Conservation (phyloP, 2,329 filamentous ascomycete genomes). For the Aspergillus brunneoviolaceus region DNA sequence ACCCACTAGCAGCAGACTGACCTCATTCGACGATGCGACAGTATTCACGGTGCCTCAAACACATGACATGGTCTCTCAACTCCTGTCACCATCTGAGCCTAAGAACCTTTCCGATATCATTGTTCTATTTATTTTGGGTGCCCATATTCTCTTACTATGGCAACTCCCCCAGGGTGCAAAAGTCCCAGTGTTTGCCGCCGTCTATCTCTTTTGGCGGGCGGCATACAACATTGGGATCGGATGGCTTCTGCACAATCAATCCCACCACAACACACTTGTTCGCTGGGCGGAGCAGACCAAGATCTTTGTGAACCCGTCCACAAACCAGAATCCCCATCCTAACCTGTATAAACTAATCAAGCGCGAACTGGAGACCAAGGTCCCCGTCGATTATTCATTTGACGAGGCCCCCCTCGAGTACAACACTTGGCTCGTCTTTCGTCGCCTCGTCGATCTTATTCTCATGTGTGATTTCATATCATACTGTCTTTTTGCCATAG, state of each 20-base stretch:
- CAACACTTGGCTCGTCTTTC: constrained; percentile 98
- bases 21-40: constrained; percentile 38
- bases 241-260: constrained; percentile 83
- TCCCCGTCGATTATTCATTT: constrained; percentile 89
- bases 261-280: constrained; percentile 80
- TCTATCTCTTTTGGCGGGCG: constrained; percentile 90
- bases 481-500: constrained; percentile 92
- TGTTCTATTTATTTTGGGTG: constrained; percentile 74
- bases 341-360: constrained; percentile 82
- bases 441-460: constrained; percentile 91
- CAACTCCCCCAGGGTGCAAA: constrained; percentile 67
- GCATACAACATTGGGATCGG: constrained; percentile 95
- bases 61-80: constrained; percentile 98
- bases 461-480: constrained; percentile 98
- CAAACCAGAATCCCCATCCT: constrained; percentile 79
- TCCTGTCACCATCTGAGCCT: constrained; percentile 88
- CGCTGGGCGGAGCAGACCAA: constrained; percentile 82
- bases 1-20: neutral
- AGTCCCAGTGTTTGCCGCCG: constrained; percentile 72
- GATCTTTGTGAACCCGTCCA: constrained; percentile 79
- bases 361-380: constrained; percentile 89
- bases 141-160: constrained; percentile 73
- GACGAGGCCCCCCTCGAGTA: constrained; percentile 94
- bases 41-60: constrained; percentile 95
- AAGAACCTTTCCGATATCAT: constrained; percentile 88